Percentiles rank a stretch among this genome's conserved stretches.
These are phyloP conservation scores for Tolypocladium guangdongense DNA, from an alignment of 2,329 filamentous ascomycete species.

Conservation along the genomic window DNA sequence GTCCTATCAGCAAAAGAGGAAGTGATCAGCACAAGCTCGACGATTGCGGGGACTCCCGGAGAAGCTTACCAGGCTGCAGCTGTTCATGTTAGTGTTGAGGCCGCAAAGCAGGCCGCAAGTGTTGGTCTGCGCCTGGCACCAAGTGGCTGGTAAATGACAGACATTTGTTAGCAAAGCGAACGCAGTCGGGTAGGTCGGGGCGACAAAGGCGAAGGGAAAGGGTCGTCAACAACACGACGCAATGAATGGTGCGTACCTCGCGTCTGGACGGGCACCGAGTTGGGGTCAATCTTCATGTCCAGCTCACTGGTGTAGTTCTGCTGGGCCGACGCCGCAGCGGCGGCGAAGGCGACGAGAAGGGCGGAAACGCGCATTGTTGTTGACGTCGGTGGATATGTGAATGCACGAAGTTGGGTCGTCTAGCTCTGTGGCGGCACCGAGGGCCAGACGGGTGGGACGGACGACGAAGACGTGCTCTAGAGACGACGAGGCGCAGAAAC, in stretches of 20 bases:
- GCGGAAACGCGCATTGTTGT: slow-evolving; percentile 28
- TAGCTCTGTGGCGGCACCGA: neutral
- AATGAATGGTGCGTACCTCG: slow-evolving; percentile 29
- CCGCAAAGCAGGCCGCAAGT: slow-evolving; percentile 39
- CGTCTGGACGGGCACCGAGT: slow-evolving; percentile 17
- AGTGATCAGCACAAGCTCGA: slow-evolving; percentile 1
- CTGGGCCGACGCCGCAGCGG: slow-evolving; percentile 30
- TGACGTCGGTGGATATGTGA: slow-evolving; percentile 10
- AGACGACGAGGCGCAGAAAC: neutral
- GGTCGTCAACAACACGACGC: neutral
- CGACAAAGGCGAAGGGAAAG: neutral
- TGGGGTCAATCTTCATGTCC: slow-evolving; percentile 30
- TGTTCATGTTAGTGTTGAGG: slow-evolving; percentile 25
- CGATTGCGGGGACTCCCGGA: neutral
- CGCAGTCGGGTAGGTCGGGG: neutral
- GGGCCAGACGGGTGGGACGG: neutral
- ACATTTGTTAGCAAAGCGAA: slow-evolving; percentile 1
- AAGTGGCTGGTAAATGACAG: slow-evolving; percentile 26
- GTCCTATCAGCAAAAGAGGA: slow-evolving; percentile 14
- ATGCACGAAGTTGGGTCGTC: neutral
- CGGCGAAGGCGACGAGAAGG: slow-evolving; percentile 32
- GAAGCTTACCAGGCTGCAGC: slow-evolving; percentile 34
- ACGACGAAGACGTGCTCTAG: neutral
- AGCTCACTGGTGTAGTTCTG: slow-evolving; percentile 32
- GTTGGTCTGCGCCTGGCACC: slow-evolving; percentile 41